A percentile compares a stretch with the other conserved stretches of the same genome.
phyloP scores from a whole-genome alignment of 1,139 yeast species.

The Geotrichum fermentans region DNA sequence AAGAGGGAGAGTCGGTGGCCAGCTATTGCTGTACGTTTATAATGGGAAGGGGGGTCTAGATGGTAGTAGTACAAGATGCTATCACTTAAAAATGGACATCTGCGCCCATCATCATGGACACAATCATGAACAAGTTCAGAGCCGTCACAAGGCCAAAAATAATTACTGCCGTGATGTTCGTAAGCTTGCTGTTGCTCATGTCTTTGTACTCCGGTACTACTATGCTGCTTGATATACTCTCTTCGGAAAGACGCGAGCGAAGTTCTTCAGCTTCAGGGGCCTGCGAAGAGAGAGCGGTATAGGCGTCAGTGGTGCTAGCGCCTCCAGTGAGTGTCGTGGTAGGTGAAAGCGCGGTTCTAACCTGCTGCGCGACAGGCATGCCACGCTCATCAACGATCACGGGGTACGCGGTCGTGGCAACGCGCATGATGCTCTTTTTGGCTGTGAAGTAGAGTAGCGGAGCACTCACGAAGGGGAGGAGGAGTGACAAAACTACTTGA shows the following conservation, averaged over 20 bases:
- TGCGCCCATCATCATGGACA: constrained; percentile 62
- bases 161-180: constrained; percentile 51
- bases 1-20: no score
- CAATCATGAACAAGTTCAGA: constrained; percentile 67
- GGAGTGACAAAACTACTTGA: constrained; percentile 79
- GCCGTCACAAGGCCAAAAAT: constrained; percentile 72
- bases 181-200: constrained; percentile 61
- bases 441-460: constrained; percentile 85
- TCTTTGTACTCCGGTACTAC: constrained; percentile 38
- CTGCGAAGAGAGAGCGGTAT: background rate
- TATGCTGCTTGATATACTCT: constrained; percentile 19
- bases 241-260: constrained; percentile 13
- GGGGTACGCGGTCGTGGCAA: constrained; percentile 34
- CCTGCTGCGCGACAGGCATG: constrained; percentile 1
- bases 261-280: background rate
- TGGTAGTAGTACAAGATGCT: background rate
- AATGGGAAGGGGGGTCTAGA: no score
- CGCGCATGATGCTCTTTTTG: constrained; percentile 70
- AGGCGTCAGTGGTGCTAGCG: background rate
- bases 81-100: constrained; percentile 49
- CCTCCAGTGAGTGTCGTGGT: constrained; percentile 13
- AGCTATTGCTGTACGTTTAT: no score
- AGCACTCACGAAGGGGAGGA: constrained; percentile 85
- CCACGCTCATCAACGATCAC: constrained; percentile 7
- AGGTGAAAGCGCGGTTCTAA: constrained; percentile 10